A percentile compares a stretch with the other conserved stretches of the same genome.
phyloP scores from a whole-genome alignment of 179 eudicot genomes.

The Spergularia azorica region DNA sequence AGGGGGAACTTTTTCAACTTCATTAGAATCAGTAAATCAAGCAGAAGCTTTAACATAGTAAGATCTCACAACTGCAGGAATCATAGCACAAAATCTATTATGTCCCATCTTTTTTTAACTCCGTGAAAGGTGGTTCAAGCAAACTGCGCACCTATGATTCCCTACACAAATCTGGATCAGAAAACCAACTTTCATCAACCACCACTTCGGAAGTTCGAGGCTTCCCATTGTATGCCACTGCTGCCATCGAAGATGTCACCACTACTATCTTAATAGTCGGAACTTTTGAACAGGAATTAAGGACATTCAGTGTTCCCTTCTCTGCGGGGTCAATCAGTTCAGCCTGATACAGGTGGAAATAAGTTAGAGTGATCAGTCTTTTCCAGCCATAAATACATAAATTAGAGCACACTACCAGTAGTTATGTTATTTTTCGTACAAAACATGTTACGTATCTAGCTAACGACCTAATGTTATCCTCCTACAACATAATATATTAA shows the following conservation, averaged over 20 bases:
- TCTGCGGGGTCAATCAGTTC: slow-evolving; percentile 61
- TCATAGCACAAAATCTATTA: background rate
- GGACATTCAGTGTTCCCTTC: slow-evolving; percentile 64
- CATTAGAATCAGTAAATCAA: too few species aligned
- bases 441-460: background rate
- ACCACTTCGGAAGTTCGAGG: slow-evolving; percentile 55
- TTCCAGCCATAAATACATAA: background rate
- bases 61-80: background rate
- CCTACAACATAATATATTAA: too few species aligned
- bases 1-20: too few species aligned
- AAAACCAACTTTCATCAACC: slow-evolving; percentile 59
- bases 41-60: background rate
- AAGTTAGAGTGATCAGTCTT: background rate
- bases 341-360: slow-evolving; percentile 27
- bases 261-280: slow-evolving; percentile 54
- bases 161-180: slow-evolving; percentile 43
- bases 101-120: background rate
- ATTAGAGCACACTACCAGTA: background rate
- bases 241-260: slow-evolving; percentile 57
- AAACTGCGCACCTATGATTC: slow-evolving; percentile 32
- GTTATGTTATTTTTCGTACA: background rate
- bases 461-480: too few species aligned
- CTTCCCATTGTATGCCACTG: slow-evolving; percentile 43
- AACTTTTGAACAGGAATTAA: slow-evolving; percentile 49
- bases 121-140: background rate